Conservation (phyloP, 495 filamentous ascomycete species). For the Hypoxylon trugodes region DNA sequence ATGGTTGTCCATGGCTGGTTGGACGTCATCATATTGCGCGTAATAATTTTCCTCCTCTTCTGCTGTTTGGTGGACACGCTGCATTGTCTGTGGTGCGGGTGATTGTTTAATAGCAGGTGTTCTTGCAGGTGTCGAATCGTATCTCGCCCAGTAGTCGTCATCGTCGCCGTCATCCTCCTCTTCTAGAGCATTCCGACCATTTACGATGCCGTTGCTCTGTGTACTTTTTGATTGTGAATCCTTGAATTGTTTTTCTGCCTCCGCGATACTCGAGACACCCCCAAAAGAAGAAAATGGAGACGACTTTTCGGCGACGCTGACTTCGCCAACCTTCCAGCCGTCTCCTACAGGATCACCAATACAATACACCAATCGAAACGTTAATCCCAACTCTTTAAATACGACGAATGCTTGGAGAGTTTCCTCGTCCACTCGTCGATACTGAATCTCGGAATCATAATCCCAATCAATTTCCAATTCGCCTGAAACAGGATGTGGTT, state of each 20-base stretch:
- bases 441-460: constrained; percentile 69
- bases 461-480: constrained; percentile 80
- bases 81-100: constrained; percentile 60
- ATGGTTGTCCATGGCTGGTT: constrained; percentile 89
- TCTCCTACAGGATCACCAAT: constrained; percentile 70
- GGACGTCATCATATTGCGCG: constrained; percentile 85
- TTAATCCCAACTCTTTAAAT: constrained; percentile 63
- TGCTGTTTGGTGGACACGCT: constrained; percentile 48
- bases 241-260: constrained; percentile 55
- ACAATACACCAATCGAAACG: constrained; percentile 62
- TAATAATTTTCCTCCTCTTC: constrained; percentile 84
- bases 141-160: constrained; percentile 95
- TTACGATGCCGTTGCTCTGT: constrained; percentile 21
- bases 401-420: constrained; percentile 77
- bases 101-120: constrained; percentile 75
- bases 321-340: constrained; percentile 86
- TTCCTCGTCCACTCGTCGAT: constrained; percentile 82
- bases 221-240: constrained; percentile 38
- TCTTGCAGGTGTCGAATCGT: constrained; percentile 82
- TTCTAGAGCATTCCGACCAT: constrained; percentile 31
- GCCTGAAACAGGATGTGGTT: constrained; percentile 91
- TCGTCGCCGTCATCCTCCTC: constrained; percentile 69
- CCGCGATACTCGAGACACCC: constrained; percentile 48
- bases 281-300: constrained; percentile 52
- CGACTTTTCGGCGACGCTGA: constrained; percentile 65